Evolutionary conservation across 192 early-diverging fungal species (phyloP), one percentile per base, ranked within the genome.

Genomic region (Mortierella alpina): DNA sequence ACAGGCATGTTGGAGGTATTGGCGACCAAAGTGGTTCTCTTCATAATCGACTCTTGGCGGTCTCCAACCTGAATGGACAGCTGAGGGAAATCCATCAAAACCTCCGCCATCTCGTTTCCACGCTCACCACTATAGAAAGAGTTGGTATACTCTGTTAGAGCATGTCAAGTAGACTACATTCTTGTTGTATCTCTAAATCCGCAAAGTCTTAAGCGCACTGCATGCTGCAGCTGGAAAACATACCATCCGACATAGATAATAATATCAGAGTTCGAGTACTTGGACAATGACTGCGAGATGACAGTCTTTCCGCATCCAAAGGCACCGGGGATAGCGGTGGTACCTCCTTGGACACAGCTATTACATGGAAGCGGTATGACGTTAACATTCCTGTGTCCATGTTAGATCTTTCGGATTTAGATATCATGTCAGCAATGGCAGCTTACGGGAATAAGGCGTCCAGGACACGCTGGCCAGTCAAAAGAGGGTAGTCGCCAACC

Each of bases 1-100:
- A 99, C 98, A 73, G 98, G 98, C 98, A 99, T 99, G 91, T 99
- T 99, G 83, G 97, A 99, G 23, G 98, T 99, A 87, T 99, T 99
- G 55, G 98, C 98, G 9, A 99, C 96, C 41, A 99, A 91, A 23
- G 97, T 96, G 15, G 98, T 99, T 83, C 98, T 94, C 91, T 99
- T 95, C 98, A 99, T 99, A 80, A 99, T 99, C 22, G 97, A 94
- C 84, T 99, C 98, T 82, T 98, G 89, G 57, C 95, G 93, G 40
- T 96, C 98, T 41, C 98, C 93, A 41, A 98, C 87, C 70, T 96
- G 95, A 65, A 97, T 97, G 1, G 93, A 93, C 47, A 99, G 86
- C 90, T 96, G 86, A 47, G 81, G 93, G 92, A 99, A 99, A 83
- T 99, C 98, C 98, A 99, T 99, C 83, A 99, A 88, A 50, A 99